Evolutionary conservation across 176 grass and related monocot genomes (phyloP).

Genomic region (Hordeum vulgare): MorexV3_pseudomolecules_assembly NC_058524.1:267222680-267223179

Average conservation of each 20-base stretch:
- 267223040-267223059: not conserved
- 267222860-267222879: too few species aligned
- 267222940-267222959: too few species aligned
- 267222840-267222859: too few species aligned
- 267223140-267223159: not conserved
- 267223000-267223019: not conserved
- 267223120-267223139: not conserved
- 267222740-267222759: too few species aligned
- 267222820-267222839: too few species aligned
- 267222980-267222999: not conserved
- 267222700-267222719: too few species aligned
- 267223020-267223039: not conserved
- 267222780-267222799: not conserved
- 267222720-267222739: too few species aligned
- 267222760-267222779: too few species aligned
- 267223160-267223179: not conserved
- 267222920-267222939: too few species aligned
- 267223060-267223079: not conserved
- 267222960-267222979: not conserved
- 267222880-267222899: too few species aligned
- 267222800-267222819: not conserved
- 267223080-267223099: not conserved
- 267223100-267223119: not conserved
- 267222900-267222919: too few species aligned
- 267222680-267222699: too few species aligned